These are phyloP conservation scores for Porcisia deanei DNA, from an alignment of 208 protist species.

Conservation along the genomic window DNA sequence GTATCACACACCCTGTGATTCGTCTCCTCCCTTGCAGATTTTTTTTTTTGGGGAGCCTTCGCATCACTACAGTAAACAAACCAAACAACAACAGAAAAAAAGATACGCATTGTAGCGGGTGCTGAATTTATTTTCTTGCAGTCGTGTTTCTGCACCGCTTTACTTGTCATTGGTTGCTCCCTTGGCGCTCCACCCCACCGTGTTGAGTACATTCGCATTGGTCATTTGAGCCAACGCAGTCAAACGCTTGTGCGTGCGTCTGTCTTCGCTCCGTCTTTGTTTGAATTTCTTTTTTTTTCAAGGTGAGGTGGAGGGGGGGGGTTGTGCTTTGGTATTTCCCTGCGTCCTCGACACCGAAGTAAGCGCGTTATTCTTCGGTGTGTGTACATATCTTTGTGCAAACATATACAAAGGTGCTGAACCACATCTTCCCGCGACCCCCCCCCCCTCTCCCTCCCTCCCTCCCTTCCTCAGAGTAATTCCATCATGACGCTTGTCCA, in stretches of 20 bases:
- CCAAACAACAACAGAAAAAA: too few relatives aligned
- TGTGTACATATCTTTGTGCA: not conserved
- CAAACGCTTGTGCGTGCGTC: not conserved
- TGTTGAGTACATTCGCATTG: not conserved
- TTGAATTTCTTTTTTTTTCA: not conserved
- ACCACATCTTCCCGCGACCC: not conserved
- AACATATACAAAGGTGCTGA: not conserved
- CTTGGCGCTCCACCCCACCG: not conserved
- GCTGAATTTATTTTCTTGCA: not conserved
- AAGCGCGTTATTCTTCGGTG: not conserved
- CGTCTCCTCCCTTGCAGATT: not conserved
- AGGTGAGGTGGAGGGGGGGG: not conserved
- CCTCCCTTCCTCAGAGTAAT: not conserved
- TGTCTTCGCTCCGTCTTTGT: not conserved
- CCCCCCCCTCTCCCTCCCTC: not conserved
- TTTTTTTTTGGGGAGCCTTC: not conserved
- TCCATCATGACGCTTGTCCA: constrained; percentile 19
- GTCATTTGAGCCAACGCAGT: not conserved
- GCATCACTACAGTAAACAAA: not conserved
- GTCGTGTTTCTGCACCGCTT: not conserved
- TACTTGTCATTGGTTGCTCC: not conserved
- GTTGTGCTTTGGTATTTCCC: too few relatives aligned
- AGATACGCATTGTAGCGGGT: not conserved
- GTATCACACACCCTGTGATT: not conserved
- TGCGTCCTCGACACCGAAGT: too few relatives aligned